Conservation (phyloP, 2,329 filamentous ascomycete species). For the Neoarthrinium moseri region DNA sequence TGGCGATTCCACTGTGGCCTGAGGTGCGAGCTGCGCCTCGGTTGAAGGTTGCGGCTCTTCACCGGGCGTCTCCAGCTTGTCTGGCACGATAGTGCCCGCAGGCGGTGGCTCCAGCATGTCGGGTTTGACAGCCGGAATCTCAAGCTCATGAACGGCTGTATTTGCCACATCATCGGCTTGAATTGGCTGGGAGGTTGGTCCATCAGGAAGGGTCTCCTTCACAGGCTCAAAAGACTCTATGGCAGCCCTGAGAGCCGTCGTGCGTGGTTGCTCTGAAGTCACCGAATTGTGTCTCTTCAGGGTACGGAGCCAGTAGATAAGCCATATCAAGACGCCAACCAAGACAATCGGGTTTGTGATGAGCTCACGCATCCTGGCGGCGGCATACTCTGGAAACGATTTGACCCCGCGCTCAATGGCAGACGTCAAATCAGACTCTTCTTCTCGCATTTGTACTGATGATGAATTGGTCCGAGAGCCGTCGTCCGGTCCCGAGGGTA, state of each 20-base stretch:
- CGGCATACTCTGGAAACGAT: constrained; percentile 48
- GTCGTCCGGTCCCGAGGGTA: constrained; percentile 4
- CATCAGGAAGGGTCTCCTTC: too few species aligned
- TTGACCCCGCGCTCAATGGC: constrained; percentile 52
- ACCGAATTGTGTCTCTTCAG: background rate
- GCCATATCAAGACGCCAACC: constrained; percentile 43
- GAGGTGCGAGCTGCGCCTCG: background rate
- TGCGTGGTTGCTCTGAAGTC: too few species aligned
- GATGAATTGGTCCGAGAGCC: constrained; percentile 12
- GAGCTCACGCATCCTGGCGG: constrained; percentile 52
- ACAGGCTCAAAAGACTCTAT: too few species aligned
- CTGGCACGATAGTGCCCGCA: too few species aligned
- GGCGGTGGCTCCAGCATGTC: too few species aligned
- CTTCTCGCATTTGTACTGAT: constrained; percentile 29
- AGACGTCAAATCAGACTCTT: constrained; percentile 33
- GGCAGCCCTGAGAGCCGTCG: too few species aligned
- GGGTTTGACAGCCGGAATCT: too few species aligned
- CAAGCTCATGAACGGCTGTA: too few species aligned
- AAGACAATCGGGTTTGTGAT: constrained; percentile 54
- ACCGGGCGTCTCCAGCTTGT: background rate
- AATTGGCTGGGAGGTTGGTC: too few species aligned
- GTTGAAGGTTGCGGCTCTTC: background rate
- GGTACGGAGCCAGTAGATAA: too few species aligned
- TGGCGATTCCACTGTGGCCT: constrained; percentile 22
- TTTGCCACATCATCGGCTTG: too few species aligned